These are phyloP conservation scores for Rhodocollybia butyracea DNA, from an alignment of 768 basidiomycete genomes.

Conservation along the genomic window DNA sequence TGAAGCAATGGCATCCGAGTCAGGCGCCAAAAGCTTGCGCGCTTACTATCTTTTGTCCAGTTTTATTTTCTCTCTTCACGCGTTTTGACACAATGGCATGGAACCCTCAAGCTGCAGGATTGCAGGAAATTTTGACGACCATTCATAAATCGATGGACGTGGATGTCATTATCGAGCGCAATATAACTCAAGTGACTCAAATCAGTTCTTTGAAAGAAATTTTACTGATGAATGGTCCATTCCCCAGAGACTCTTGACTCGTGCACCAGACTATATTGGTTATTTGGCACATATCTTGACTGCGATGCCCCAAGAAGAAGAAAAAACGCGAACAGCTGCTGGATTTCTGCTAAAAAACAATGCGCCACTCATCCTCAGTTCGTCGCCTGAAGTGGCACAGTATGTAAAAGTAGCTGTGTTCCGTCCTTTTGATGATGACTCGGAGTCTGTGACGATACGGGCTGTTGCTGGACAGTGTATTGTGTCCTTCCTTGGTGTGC, in stretches of 20 bases:
- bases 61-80: constrained; percentile 27
- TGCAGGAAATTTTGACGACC: constrained; percentile 89
- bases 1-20: too few species aligned
- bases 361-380: constrained; percentile 69
- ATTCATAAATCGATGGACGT: constrained; percentile 87
- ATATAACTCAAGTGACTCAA: constrained; percentile 75
- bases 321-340: constrained; percentile 91
- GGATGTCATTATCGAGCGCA: constrained; percentile 70
- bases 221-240: constrained; percentile 18
- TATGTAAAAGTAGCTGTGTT: constrained; percentile 78
- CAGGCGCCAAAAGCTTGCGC: too few species aligned
- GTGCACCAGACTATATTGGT: constrained; percentile 89
- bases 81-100: constrained; percentile 62
- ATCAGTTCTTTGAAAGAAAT: constrained; percentile 12
- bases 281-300: constrained; percentile 95
- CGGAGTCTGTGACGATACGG: constrained; percentile 83
- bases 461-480: constrained; percentile 94
- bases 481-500: constrained; percentile 80
- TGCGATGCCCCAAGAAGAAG: constrained; percentile 76
- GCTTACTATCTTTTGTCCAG: constrained; percentile 18
- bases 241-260: constrained; percentile 81
- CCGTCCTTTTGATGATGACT: constrained; percentile 77
- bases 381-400: constrained; percentile 60
- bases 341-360: constrained; percentile 98
- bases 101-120: constrained; percentile 79